phyloP scores from a whole-genome alignment of 306 rosid genomes.

The Gynostemma pentaphyllum region DNA sequence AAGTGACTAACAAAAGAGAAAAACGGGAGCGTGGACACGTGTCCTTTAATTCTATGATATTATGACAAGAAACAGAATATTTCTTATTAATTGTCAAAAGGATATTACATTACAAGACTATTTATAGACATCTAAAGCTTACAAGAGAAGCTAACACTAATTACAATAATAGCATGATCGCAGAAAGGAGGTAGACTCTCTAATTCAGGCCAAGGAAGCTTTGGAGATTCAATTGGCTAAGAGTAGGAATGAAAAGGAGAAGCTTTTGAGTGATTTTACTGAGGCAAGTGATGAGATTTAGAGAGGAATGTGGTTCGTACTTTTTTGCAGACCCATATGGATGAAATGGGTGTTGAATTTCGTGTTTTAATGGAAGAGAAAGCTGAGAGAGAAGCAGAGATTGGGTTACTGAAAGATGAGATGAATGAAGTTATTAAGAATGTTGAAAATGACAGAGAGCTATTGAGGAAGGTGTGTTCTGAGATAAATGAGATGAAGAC shows the following conservation, averaged over 20 bases:
- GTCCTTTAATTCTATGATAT: too few species aligned
- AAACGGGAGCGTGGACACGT: too few species aligned
- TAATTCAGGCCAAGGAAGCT: constrained; percentile 19
- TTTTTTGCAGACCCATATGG: constrained; percentile 25
- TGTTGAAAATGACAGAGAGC: constrained; percentile 25
- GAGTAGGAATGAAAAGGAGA: constrained; percentile 16
- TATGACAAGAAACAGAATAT: too few species aligned
- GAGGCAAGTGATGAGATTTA: constrained; percentile 19
- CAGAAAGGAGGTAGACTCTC: constrained; percentile 34
- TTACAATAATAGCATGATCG: too few species aligned
- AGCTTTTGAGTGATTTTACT: constrained; percentile 6
- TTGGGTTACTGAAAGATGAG: constrained; percentile 19
- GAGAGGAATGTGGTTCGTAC: constrained; percentile 25
- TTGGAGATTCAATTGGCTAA: constrained; percentile 22
- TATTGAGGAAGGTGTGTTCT: constrained; percentile 11
- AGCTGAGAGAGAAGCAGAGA: constrained; percentile 26
- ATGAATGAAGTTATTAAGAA: constrained; percentile 10
- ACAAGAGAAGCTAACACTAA: too few species aligned
- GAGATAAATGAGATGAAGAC: constrained; percentile 37
- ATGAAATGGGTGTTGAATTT: constrained; percentile 20
- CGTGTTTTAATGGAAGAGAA: constrained; percentile 16
- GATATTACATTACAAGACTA: too few species aligned
- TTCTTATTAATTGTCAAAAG: too few species aligned
- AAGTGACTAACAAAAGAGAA: too few species aligned
- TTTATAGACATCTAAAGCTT: too few species aligned